Evolutionary conservation across 2,329 filamentous ascomycete species (phyloP).

Genomic region (Hypoxylon sp.): DNA sequence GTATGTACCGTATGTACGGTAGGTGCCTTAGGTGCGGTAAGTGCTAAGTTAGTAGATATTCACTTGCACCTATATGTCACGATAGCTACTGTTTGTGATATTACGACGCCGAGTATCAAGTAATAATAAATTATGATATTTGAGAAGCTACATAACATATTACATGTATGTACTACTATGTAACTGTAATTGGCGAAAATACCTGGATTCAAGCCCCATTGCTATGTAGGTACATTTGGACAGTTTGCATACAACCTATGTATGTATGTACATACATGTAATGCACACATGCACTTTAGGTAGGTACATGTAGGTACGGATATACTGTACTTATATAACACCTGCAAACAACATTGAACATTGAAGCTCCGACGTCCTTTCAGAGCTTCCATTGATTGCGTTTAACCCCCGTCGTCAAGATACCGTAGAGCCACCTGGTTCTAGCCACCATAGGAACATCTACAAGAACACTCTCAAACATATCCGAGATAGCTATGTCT

Average conservation of each 20-base stretch:
- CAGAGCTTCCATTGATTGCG: no score
- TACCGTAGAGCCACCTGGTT: no score
- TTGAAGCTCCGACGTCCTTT: no score
- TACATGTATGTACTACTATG: neutral
- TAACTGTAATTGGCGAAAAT: neutral
- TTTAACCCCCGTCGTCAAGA: no score
- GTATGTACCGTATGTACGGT: neutral
- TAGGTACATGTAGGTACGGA: no score
- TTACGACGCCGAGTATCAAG: neutral
- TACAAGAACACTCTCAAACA: no score
- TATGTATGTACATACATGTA: neutral
- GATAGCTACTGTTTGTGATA: neutral
- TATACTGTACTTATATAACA: neutral
- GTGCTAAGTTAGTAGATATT: neutral
- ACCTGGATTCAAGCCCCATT: neutral
- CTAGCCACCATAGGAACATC: no score
- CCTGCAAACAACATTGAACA: neutral
- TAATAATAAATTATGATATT: neutral
- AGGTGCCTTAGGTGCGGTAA: neutral
- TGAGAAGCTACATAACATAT: neutral
- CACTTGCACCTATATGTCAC: neutral
- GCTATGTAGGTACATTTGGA: neutral
- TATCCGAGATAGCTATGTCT: no score
- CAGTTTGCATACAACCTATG: neutral
- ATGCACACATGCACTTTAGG: neutral